phyloP scores from a whole-genome alignment of 768 basidiomycete genomes.

The Hortiboletus flavorubellus region DNA sequence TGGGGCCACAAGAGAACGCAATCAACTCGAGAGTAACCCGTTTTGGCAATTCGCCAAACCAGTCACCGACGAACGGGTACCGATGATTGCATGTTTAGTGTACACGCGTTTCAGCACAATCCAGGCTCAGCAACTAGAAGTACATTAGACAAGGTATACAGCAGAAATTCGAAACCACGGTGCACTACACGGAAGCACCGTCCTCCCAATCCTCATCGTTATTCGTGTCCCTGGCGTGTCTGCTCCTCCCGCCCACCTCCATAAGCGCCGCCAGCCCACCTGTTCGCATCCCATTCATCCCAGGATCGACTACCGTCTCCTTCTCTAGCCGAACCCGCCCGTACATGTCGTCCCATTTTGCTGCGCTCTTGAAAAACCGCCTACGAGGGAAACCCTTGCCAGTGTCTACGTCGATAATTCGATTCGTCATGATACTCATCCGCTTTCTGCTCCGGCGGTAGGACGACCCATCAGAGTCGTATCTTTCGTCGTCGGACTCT shows the following conservation, averaged over 20 bases:
- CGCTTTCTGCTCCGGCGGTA: conserved; percentile 44
- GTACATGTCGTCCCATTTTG: conserved; percentile 34
- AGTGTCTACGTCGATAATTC: conserved; percentile 47
- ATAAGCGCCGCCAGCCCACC: conserved; percentile 23
- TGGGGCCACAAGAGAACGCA: not conserved
- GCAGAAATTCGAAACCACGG: not conserved
- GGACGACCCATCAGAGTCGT: conserved; percentile 50
- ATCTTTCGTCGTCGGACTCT: conserved; percentile 46
- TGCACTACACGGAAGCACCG: conserved; percentile 20
- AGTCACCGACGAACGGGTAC: not conserved
- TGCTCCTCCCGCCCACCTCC: conserved; percentile 23
- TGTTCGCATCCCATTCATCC: conserved; percentile 9
- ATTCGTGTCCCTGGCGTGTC: conserved; percentile 10
- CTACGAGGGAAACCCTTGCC: conserved; percentile 37
- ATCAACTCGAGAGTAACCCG: conserved; percentile 5
- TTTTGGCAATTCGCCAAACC: not conserved
- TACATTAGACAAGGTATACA: conserved; percentile 5
- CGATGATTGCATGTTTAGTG: not conserved
- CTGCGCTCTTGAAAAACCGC: conserved; percentile 56
- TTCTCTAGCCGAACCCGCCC: conserved; percentile 23
- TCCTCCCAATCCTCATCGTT: conserved; percentile 33
- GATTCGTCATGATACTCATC: conserved; percentile 67
- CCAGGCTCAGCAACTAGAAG: conserved; percentile 2
- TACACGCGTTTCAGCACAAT: not conserved
- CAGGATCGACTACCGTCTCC: conserved; percentile 21